These are phyloP conservation scores for Colletotrichum higginsianum DNA, from an alignment of 2,329 filamentous ascomycete species.

Conservation along the genomic window DNA sequence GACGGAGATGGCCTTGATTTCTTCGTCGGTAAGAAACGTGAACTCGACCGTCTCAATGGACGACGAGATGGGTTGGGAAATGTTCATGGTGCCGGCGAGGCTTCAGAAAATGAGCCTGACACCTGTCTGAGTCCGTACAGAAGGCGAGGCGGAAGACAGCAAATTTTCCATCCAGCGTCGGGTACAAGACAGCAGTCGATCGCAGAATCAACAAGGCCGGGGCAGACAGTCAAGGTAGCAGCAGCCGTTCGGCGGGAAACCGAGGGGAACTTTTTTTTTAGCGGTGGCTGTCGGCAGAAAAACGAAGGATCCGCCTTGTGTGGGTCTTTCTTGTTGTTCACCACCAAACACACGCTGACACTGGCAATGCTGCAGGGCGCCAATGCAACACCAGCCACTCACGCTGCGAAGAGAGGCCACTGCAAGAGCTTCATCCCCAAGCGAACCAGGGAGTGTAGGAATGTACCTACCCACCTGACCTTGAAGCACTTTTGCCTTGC, in stretches of 20 bases:
- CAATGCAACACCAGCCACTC: conserved; percentile 5
- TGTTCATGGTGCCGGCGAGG: conserved; percentile 69
- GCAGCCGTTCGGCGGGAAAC: conserved; percentile 7
- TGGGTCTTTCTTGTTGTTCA: neutral
- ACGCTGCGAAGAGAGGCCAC: neutral
- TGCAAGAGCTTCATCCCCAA: neutral
- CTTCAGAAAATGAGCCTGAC: conserved; percentile 30
- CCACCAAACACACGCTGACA: no score
- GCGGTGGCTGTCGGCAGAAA: conserved; percentile 62
- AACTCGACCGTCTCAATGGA: conserved; percentile 92
- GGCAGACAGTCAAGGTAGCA: conserved; percentile 6
- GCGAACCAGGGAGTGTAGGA: neutral
- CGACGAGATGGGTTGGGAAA: conserved; percentile 86
- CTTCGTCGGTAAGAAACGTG: conserved; percentile 83
- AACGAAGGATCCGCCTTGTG: conserved; percentile 32
- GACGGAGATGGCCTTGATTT: conserved; percentile 92
- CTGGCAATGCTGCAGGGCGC: neutral
- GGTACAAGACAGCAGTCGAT: conserved; percentile 19
- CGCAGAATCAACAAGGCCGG: conserved; percentile 26
- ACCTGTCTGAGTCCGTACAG: conserved; percentile 29
- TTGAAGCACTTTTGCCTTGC: neutral
- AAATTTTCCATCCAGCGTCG: conserved; percentile 38
- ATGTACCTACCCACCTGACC: neutral
- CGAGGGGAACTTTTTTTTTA: conserved; percentile 56
- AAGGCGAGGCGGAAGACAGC: conserved; percentile 23